These are phyloP conservation scores for Phalaenopsis equestris DNA, from an alignment of 106 monocot genomes.

Conservation along the genomic window DNA sequence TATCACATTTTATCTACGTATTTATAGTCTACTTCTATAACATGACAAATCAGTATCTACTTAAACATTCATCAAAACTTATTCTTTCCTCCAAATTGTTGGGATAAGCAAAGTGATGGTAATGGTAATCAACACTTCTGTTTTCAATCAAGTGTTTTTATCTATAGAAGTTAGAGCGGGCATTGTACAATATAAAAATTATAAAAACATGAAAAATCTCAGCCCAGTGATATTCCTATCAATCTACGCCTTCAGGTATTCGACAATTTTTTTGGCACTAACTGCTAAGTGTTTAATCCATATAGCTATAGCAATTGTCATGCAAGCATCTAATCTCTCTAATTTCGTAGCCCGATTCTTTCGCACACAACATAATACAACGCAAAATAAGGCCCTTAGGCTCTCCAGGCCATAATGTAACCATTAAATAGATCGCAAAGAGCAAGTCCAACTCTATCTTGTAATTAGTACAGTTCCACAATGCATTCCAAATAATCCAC, in stretches of 20 bases:
- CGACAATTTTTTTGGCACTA: neutral
- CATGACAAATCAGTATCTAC: no score
- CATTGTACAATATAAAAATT: no score
- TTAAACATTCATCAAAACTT: no score
- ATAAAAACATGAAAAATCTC: neutral
- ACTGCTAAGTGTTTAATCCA: neutral
- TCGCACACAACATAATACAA: neutral
- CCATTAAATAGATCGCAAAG: neutral
- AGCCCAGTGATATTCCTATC: neutral
- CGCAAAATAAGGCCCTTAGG: neutral
- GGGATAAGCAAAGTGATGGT: no score
- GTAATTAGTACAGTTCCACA: neutral
- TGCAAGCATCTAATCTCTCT: neutral
- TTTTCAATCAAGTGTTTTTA: no score
- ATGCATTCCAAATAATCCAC: neutral
- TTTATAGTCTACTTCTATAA: no score
- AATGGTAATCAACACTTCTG: no score
- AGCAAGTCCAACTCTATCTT: neutral
- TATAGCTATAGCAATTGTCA: neutral
- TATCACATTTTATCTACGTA: no score
- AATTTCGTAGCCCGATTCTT: neutral
- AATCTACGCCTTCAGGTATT: neutral
- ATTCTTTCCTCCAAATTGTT: no score
- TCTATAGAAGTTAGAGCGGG: no score
- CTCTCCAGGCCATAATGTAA: neutral